These are phyloP conservation scores for Wickerhamiella nectarea DNA, from an alignment of 805 yeast genomes.

Conservation along the genomic window DNA sequence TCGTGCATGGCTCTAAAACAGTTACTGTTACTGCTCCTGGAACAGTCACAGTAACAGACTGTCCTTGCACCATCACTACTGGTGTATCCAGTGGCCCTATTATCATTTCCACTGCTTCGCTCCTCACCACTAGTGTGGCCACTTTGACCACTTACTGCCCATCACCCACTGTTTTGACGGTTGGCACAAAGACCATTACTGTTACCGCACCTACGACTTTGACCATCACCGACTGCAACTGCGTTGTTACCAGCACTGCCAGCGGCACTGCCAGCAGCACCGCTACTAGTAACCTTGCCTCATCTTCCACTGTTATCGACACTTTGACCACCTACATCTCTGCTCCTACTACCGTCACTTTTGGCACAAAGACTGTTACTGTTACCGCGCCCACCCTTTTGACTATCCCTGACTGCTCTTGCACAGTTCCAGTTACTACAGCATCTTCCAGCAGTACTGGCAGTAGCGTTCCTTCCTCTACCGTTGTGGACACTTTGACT, in stretches of 20 bases:
- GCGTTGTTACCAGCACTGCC: neutral
- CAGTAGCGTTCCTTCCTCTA: neutral
- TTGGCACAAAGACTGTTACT: neutral
- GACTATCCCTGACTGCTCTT: neutral
- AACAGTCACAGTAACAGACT: conserved; percentile 1
- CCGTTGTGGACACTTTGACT: neutral
- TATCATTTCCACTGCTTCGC: neutral
- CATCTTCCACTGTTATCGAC: neutral
- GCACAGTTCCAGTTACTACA: neutral
- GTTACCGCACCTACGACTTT: conserved; percentile 65
- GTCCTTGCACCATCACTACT: neutral
- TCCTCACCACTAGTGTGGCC: conserved; percentile 14
- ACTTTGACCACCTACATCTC: neutral
- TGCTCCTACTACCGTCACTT: neutral
- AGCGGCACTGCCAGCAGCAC: neutral
- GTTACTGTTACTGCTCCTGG: neutral
- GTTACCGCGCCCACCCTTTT: neutral
- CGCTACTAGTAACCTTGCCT: neutral
- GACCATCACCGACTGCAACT: conserved; percentile 27
- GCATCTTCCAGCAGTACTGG: neutral
- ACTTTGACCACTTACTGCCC: conserved; percentile 68
- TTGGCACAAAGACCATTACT: conserved; percentile 29
- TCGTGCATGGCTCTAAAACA: neutral
- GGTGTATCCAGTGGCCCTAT: neutral
- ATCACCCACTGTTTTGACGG: conserved; percentile 44